These are phyloP conservation scores for Dictyostelium discoideum DNA, from an alignment of 78 protist species.

Conservation along the genomic window DNA sequence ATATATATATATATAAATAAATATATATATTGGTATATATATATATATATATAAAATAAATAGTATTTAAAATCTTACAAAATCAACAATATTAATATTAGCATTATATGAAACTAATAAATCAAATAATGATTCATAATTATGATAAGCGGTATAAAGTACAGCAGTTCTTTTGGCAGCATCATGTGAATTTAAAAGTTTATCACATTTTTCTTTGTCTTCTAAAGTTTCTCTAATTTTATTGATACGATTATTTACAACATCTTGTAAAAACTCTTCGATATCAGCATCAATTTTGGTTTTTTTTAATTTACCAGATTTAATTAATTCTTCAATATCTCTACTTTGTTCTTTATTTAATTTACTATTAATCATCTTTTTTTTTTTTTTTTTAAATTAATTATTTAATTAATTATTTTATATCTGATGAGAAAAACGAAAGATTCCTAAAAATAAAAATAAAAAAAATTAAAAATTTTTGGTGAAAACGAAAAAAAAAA, in stretches of 20 bases:
- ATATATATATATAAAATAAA: not conserved
- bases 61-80: not conserved
- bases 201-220: constrained; percentile 14
- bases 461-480: not conserved
- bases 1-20: not conserved
- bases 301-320: constrained; percentile 46
- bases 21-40: not conserved
- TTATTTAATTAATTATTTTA: too few relatives aligned
- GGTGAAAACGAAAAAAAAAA: not conserved
- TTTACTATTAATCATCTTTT: constrained; percentile 7
- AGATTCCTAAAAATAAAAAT: not conserved
- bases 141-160: constrained; percentile 12
- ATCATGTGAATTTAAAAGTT: constrained; percentile 18
- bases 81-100: constrained; percentile 10
- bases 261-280: constrained; percentile 50
- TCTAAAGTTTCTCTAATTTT: not conserved
- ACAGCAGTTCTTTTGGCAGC: constrained; percentile 44
- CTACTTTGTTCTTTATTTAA: constrained; percentile 20
- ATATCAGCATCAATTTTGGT: constrained; percentile 52
- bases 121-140: constrained; percentile 8
- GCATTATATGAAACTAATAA: not conserved
- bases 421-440: not conserved
- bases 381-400: not conserved
- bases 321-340: constrained; percentile 24
- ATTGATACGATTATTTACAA: not conserved